These are phyloP conservation scores for Aspergillus spinulosporus DNA, from an alignment of 2,329 filamentous ascomycete species.

Conservation along the genomic window DNA sequence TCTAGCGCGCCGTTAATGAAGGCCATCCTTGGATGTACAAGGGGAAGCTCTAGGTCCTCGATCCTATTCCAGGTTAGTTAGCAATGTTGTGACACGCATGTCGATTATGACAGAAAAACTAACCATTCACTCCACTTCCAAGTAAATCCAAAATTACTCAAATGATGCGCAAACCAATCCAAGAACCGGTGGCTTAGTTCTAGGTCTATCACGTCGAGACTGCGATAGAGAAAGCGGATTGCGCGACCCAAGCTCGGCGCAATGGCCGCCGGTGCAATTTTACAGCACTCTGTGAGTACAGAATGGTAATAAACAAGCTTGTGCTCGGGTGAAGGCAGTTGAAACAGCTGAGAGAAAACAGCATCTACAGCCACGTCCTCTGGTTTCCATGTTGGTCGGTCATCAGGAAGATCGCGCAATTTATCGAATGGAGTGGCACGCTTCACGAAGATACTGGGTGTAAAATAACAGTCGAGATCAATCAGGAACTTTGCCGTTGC, in stretches of 20 bases:
- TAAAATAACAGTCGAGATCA: conserved; percentile 92
- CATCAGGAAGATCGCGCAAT: conserved; percentile 65
- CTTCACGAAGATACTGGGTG: conserved; percentile 86
- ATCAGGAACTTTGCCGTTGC: conserved; percentile 84
- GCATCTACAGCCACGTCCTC: conserved; percentile 97
- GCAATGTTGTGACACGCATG: conserved; percentile 4
- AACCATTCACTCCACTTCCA: conserved; percentile 99
- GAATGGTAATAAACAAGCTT: conserved; percentile 97
- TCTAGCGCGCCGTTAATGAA: conserved; percentile 90
- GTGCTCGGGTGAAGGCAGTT: conserved; percentile 82
- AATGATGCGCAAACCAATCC: conserved; percentile 96
- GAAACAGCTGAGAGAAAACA: conserved; percentile 91
- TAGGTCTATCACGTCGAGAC: conserved; percentile 77
- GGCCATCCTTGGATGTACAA: conserved; percentile 83
- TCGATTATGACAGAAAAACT: conserved; percentile 25
- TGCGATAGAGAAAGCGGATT: conserved; percentile 87
- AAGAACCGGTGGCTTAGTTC: conserved; percentile 85
- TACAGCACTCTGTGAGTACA: conserved; percentile 91
- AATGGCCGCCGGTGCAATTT: conserved; percentile 92
- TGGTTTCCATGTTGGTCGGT: conserved; percentile 85
- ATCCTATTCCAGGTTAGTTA: conserved; percentile 51
- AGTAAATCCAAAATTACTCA: conserved; percentile 98
- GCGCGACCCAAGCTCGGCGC: conserved; percentile 90
- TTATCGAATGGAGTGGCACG: conserved; percentile 90
- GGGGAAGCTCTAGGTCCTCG: conserved; percentile 75